Percentiles rank a stretch among this genome's conserved stretches.
Evolutionary conservation across 345 rosid genomes (phyloP).

Genomic region (Camelina sativa): DNA sequence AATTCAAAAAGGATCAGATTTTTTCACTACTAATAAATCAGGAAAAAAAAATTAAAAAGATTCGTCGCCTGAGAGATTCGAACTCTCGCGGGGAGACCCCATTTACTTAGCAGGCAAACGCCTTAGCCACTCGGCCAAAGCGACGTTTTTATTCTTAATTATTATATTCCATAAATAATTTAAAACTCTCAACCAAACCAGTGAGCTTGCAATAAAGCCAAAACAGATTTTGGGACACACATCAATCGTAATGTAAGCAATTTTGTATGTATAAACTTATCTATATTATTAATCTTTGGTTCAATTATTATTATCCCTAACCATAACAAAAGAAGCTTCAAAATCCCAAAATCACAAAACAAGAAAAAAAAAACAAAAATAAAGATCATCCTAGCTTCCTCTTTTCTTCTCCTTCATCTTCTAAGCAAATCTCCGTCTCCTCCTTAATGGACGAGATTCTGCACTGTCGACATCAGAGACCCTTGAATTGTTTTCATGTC

Average conservation of each 20-base stretch:
- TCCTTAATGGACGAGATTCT: conserved; percentile 71
- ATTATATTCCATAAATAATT: no score
- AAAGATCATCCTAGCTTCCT: conserved; percentile 3
- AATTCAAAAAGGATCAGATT: no score
- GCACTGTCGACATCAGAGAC: conserved; percentile 70
- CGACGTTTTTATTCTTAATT: conserved; percentile 18
- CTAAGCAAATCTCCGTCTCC: conserved; percentile 61
- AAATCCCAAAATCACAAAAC: neutral
- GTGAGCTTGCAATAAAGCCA: no score
- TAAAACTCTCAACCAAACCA: neutral
- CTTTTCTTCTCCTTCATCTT: conserved; percentile 11
- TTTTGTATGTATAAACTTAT: neutral
- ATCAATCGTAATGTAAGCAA: neutral
- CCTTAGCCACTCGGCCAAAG: conserved; percentile 74
- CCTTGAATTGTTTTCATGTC: conserved; percentile 59
- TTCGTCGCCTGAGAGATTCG: conserved; percentile 81
- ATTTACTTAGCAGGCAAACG: conserved; percentile 75
- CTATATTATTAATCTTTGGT: conserved; percentile 7
- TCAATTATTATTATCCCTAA: neutral
- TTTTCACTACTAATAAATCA: no score
- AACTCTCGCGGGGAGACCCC: conserved; percentile 78
- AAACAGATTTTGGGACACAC: neutral
- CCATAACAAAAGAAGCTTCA: neutral
- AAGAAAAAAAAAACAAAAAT: neutral
- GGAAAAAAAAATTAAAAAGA: neutral